Conservation (phyloP, 2,329 filamentous ascomycete genomes). For the Neurospora sp. region DNA sequence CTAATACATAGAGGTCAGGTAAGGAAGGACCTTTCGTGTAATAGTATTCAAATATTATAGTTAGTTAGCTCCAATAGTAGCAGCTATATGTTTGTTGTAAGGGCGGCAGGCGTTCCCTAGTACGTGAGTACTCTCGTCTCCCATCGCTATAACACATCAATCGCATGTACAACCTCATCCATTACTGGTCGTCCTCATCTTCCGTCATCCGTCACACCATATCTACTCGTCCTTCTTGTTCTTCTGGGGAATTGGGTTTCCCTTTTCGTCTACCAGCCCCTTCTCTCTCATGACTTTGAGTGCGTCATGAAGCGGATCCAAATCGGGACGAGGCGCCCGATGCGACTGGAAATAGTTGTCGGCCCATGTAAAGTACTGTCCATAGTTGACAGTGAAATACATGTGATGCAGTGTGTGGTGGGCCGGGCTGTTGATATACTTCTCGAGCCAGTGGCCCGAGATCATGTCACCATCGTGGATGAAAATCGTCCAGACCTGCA, state of each 20-base stretch:
- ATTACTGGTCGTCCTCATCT: not conserved
- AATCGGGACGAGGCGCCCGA: conserved; percentile 30
- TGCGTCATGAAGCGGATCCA: conserved; percentile 35
- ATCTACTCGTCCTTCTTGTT: conserved; percentile 14
- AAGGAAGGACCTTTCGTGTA: not conserved
- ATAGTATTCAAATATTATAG: not conserved
- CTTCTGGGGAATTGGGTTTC: conserved; percentile 28
- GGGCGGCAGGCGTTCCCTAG: not conserved
- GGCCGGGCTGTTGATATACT: conserved; percentile 37
- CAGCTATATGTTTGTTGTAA: not conserved
- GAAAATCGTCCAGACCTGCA: conserved; percentile 39
- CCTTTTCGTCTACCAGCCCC: conserved; percentile 33
- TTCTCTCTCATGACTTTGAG: conserved; percentile 34
- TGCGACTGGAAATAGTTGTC: conserved; percentile 35
- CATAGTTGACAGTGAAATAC: conserved; percentile 40
- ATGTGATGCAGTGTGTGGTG: conserved; percentile 39
- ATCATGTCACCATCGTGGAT: conserved; percentile 42
- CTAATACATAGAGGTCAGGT: not conserved
- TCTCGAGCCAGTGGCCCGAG: conserved; percentile 34
- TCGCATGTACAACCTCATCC: not conserved
- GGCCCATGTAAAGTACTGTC: conserved; percentile 39
- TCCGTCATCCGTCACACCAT: conserved; percentile 2
- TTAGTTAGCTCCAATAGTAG: not conserved
- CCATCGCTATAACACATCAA: not conserved
- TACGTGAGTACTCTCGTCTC: not conserved